These are phyloP conservation scores for Angomonas ambiguus DNA, from an alignment of 208 protist genomes.

Conservation along the genomic window DNA sequence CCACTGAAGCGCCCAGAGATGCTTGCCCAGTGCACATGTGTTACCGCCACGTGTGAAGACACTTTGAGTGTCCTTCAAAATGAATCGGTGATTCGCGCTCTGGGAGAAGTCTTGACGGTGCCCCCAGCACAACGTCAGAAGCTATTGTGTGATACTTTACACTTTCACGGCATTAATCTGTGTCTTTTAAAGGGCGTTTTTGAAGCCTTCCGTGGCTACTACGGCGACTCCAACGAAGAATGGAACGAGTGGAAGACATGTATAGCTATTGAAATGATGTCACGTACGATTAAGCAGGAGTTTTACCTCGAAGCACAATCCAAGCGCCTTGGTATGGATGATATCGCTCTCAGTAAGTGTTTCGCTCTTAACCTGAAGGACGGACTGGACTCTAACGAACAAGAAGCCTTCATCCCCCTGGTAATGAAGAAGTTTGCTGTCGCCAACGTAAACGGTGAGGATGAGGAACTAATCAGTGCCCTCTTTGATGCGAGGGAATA, in stretches of 20 bases:
- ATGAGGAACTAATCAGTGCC: conserved; percentile 23
- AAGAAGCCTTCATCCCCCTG: conserved; percentile 16
- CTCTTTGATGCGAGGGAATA: conserved; percentile 11
- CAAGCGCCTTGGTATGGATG: conserved; percentile 23
- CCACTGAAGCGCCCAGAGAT: conserved; percentile 46
- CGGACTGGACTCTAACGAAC: conserved; percentile 17
- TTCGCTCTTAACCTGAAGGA: conserved; percentile 22
- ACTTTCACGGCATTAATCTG: conserved; percentile 47
- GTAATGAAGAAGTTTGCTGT: conserved; percentile 41
- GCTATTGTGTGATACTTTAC: conserved; percentile 31
- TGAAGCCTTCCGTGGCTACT: conserved; percentile 8
- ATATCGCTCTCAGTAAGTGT: conserved; percentile 21
- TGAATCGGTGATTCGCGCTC: conserved; percentile 13
- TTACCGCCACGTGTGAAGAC: conserved; percentile 37
- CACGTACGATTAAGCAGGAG: conserved; percentile 41
- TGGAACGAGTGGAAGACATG: conserved; percentile 18
- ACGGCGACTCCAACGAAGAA: not conserved
- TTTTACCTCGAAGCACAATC: conserved; percentile 39
- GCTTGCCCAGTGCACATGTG: conserved; percentile 23
- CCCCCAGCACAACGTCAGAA: conserved; percentile 11
- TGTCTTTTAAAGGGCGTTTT: conserved; percentile 35
- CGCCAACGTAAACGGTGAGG: conserved; percentile 18
- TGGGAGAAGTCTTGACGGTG: conserved; percentile 10
- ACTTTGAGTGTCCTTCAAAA: conserved; percentile 21
- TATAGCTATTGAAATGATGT: conserved; percentile 41